Base-by-base conservation (phyloP, 768 basidiomycete genomes). In the Lactarius vividus region DNA sequence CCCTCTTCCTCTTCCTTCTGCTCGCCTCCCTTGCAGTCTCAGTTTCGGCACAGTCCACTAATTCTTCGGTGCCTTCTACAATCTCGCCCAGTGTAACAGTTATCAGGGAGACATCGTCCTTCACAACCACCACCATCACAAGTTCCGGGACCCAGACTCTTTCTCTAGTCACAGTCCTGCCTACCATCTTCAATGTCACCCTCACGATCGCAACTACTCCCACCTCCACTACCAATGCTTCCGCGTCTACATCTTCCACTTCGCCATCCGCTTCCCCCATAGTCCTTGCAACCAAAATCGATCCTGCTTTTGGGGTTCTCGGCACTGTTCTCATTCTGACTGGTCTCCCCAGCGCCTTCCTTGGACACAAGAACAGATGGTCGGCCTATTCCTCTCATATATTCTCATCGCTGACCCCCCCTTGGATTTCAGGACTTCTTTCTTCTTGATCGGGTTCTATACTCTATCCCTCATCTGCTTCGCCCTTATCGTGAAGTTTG, bases 341-440 rank as follows among this genome's bases (percentile, higher is more conserved):
- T 10, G 96, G 96, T 56, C 79, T 96, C 7, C 93, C 94, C 10
- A 91, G 92, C 60, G 91, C 92, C 3, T 93, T 94, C 71, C 88
- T 92, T 78, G 96, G 96, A 26, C 94, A 95, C 79, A 96, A 96
- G 82, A 96, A 97, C 75, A 81, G 94, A 83, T 96, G 96, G 94
- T 91, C 73, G 49, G 83, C 79, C 18, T 63, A 69, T 64, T 54
- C 64, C 67, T 18, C 23, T 62, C 62, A 26, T 63, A 61, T 67
- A 69, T 57, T 65, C 56, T 55, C 55, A 57, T 58, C 62, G 72
- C 69, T 69, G 68, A 63, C 55, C 61, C 56, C 64, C 62, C 39
- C 59, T 59, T 54, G 16, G 6, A 16, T 35, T 33, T 7, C 74
- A 94, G 93, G 92, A 91, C 92, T 23, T 95, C 94, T 15, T 90